Evolutionary conservation across 1,284 basidiomycete species (phyloP), one percentile per base, ranked within the genome.

Genomic region (Phellopilus nigrolimitatus): DNA sequence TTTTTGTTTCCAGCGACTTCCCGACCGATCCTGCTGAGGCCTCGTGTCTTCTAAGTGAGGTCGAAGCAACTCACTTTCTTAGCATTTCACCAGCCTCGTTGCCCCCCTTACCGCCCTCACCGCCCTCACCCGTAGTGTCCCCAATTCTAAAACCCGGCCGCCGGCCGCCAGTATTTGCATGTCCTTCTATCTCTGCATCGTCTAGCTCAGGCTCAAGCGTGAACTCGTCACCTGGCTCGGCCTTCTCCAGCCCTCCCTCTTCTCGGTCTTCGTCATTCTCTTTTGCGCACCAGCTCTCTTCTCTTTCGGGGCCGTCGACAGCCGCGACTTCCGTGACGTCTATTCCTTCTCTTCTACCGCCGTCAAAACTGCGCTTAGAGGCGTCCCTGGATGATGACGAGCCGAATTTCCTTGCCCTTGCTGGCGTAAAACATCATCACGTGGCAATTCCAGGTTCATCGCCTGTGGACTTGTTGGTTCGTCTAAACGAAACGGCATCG

Each of bases 401-500:
- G 7, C 53, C 48, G 6, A 31, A 17, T 19, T 55, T 37, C 28
- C 42, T 51, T 6, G 28, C 31, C 4, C 28, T 55, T 0, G 49
- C 53, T 6, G 43, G 44, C 12, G 64, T 71, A 36, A 65, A 69
- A 36, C 69, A 73, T 36, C 64, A 59, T 43, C 71, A 75, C 56
- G 61, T 78, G 36, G 61, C 72, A 43, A 57, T 77, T 4, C 58
- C 69, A 4, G 64, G 68, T 33, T 59, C 62, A 22, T 62, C 64
- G 8, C 65, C 66, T 15, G 71, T 68, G 21, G 68, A 62, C 5
- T 62, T 79, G 3, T 58, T 80, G 2, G 57, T 74, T 21, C 65
- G 68, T 4, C 65, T 84, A 6, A 71, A 71, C 13, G 66, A 63
- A 6, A 64, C 71, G 15, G 75, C 72, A 53, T 61, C 60, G 31